phyloP scores from a whole-genome alignment of 2,329 filamentous ascomycete species.

The Xylaria arbuscula region DNA sequence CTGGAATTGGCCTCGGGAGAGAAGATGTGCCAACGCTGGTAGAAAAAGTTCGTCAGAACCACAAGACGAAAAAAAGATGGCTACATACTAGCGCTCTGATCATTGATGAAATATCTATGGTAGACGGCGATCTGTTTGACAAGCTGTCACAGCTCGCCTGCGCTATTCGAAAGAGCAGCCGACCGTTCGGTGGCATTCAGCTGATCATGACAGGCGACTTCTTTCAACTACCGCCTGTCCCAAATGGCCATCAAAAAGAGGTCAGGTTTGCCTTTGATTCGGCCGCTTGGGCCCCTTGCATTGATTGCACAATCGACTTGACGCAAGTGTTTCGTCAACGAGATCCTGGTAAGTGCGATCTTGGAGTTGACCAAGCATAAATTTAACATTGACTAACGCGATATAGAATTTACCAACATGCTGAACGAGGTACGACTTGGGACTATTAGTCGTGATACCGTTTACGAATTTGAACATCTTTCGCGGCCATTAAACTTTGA shows the following conservation, averaged over 20 bases:
- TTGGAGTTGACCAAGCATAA: not conserved
- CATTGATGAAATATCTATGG: slow-evolving; percentile 98
- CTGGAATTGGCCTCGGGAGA: slow-evolving; percentile 94
- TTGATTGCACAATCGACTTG: slow-evolving; percentile 94
- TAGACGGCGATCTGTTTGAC: slow-evolving; percentile 96
- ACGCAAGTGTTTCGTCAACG: slow-evolving; percentile 97
- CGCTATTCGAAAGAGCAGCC: slow-evolving; percentile 86
- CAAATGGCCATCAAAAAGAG: slow-evolving; percentile 73
- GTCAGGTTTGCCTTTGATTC: slow-evolving; percentile 95
- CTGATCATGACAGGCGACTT: slow-evolving; percentile 97
- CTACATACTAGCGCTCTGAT: slow-evolving; percentile 86
- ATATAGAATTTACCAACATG: slow-evolving; percentile 87
- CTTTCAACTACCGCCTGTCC: slow-evolving; percentile 95
- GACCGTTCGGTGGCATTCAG: slow-evolving; percentile 95
- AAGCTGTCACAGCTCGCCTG: slow-evolving; percentile 92
- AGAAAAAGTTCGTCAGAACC: slow-evolving; percentile 89
- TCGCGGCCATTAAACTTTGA: slow-evolving; percentile 76
- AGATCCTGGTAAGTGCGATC: slow-evolving; percentile 69
- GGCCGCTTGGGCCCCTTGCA: slow-evolving; percentile 88
- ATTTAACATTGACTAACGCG: too few species aligned
- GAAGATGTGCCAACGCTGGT: slow-evolving; percentile 83
- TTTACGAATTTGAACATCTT: slow-evolving; percentile 79
- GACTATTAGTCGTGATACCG: slow-evolving; percentile 78
- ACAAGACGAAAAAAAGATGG: slow-evolving; percentile 91
- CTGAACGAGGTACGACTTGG: slow-evolving; percentile 97